Base-by-base conservation (phyloP, 371 early-diverging fungal genomes). In the Mortierella sp. region DNA sequence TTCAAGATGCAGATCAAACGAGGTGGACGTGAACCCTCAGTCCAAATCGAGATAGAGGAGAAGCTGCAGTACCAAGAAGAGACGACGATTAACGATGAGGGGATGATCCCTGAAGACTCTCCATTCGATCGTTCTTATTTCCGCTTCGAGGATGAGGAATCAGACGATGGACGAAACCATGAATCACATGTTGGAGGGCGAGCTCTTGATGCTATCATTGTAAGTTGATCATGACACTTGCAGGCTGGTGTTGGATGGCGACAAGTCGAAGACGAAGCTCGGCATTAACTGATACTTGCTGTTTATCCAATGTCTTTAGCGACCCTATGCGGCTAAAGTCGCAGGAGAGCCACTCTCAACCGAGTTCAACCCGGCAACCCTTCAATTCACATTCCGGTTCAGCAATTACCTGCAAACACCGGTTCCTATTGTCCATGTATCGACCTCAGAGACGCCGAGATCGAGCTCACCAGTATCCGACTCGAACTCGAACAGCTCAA, bases 291-390 rank as follows among this genome's bases (percentile, higher is more conserved):
- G 41, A 26, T 2, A 7, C 28, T 21, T 30, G 41, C 24, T 2
- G 23, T 30, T 10, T 13, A 3, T 28, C 19, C 30, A 5, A 3
- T 31, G 19, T 28, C 21, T 23, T 41, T 63, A 87, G 82, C 85
- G 95, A 23, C 94, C 94, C 3, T 94, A 93, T 81, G 94, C 93
- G 8, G 83, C 89, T 42, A 92, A 93, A 61, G 74, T 93, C 4
- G 89, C 92, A 1, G 95, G 95, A 30, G 84, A 70, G 43, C 94
- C 94, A 18, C 69, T 82, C 14, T 47, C 59, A 13, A 84, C 84
- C 48, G 82, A 83, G 31, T 94, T 93, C 59, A 72, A 91, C 61
- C 55, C 91, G 45, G 65, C 80, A 12, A 83, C 67, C 3, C 71
- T 89, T 2, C 82, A 82, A 66, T 94, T 84, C 60, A 85, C 83